Evolutionary conservation across 371 early-diverging fungal genomes (phyloP).

Genomic region (Mortierella sp.): DNA sequence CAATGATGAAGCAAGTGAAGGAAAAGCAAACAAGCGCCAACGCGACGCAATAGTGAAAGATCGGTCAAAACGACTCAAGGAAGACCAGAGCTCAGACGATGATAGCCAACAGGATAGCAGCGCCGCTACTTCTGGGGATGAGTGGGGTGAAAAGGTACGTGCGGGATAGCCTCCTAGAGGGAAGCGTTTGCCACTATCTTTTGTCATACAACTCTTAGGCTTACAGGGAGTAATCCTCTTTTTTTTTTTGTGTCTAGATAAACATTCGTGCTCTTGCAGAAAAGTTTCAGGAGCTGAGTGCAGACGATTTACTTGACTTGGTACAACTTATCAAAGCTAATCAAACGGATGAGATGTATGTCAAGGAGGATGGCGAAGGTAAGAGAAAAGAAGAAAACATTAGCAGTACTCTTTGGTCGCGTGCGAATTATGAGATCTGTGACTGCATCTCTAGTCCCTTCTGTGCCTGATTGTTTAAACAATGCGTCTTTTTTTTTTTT

Average conservation of each 20-base stretch:
- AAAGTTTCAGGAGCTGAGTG: slow-evolving; percentile 28
- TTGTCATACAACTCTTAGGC: neutral
- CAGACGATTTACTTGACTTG: slow-evolving; percentile 28
- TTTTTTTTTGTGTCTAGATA: slow-evolving; percentile 10
- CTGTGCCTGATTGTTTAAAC: too few relatives aligned
- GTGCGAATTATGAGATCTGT: too few relatives aligned
- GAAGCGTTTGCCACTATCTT: neutral
- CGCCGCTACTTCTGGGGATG: slow-evolving; percentile 4
- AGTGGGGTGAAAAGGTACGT: neutral
- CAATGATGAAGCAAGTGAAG: slow-evolving; percentile 3
- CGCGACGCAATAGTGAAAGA: slow-evolving; percentile 7
- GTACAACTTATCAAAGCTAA: slow-evolving; percentile 31
- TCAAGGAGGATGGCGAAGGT: slow-evolving; percentile 43
- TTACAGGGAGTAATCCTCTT: neutral
- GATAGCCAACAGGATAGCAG: slow-evolving; percentile 11
- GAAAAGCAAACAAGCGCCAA: slow-evolving; percentile 8
- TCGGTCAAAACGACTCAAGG: slow-evolving; percentile 1
- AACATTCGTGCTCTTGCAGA: slow-evolving; percentile 17
- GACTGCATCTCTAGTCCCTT: neutral
- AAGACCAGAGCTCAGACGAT: slow-evolving; percentile 14
- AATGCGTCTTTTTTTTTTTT: neutral
- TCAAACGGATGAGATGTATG: slow-evolving; percentile 30
- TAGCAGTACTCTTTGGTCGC: neutral
- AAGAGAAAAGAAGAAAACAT: neutral
- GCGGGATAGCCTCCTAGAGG: too few relatives aligned